These are phyloP conservation scores for Neurospora pannonica DNA, from an alignment of 495 filamentous ascomycete genomes.

Conservation along the genomic window DNA sequence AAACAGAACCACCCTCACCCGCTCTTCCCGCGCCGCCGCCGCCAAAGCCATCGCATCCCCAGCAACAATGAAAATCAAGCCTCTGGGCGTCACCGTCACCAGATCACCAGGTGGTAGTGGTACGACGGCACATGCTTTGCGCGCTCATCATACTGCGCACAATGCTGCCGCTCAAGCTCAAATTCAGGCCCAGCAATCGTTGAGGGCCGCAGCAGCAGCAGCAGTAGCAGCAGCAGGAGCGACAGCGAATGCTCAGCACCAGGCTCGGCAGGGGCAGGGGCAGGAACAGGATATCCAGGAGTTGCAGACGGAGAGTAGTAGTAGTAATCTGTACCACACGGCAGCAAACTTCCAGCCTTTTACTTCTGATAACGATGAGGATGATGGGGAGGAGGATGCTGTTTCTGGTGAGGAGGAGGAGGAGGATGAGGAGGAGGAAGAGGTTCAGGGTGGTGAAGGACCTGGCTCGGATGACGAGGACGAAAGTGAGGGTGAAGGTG, in stretches of 20 bases:
- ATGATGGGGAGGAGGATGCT: not conserved
- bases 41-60: not conserved
- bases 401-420: not conserved
- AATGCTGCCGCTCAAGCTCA: not conserved
- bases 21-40: not conserved
- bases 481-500: not conserved
- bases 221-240: not conserved
- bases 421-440: not conserved
- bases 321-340: not conserved
- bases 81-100: not conserved
- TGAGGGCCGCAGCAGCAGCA: not conserved
- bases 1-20: not conserved
- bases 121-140: not conserved
- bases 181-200: not conserved
- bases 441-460: slow-evolving; percentile 3
- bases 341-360: not conserved
- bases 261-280: not conserved
- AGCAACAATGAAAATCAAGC: not conserved
- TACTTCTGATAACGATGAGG: not conserved
- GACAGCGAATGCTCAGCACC: not conserved
- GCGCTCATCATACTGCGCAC: not conserved
- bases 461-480: not conserved
- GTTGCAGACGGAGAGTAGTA: not conserved
- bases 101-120: not conserved
- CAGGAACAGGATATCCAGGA: no score